Evolutionary conservation across 306 rosid genomes (phyloP).

Genomic region (Geum urbanum): DNA sequence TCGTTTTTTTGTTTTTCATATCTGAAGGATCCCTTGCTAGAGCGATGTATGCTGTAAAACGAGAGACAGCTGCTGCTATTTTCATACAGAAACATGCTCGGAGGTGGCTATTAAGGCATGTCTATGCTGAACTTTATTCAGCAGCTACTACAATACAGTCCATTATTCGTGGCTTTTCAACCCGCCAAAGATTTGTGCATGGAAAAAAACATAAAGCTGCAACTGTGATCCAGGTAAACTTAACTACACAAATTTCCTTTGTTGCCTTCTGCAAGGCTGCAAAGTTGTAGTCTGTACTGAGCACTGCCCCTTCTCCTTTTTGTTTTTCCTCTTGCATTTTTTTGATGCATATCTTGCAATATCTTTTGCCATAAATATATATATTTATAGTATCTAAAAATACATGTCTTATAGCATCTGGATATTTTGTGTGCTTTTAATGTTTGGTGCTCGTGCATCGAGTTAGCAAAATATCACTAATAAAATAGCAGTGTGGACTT

Average conservation of each 20-base stretch:
- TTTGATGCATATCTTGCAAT: too few species aligned
- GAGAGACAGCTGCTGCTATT: constrained; percentile 65
- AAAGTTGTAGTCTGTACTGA: neutral
- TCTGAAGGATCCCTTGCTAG: constrained; percentile 66
- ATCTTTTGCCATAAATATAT: too few species aligned
- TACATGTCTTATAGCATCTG: too few species aligned
- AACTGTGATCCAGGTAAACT: constrained; percentile 67
- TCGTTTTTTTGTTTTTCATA: constrained; percentile 16
- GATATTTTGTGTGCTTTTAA: neutral
- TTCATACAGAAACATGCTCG: constrained; percentile 60
- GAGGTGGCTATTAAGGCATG: constrained; percentile 46
- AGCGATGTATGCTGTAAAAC: constrained; percentile 53
- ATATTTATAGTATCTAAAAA: too few species aligned
- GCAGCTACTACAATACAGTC: constrained; percentile 64
- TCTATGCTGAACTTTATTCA: constrained; percentile 48
- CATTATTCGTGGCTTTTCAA: constrained; percentile 56
- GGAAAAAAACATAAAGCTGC: constrained; percentile 76
- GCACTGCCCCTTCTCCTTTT: too few species aligned
- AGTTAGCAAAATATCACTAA: neutral
- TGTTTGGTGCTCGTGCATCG: neutral
- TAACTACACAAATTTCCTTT: constrained; percentile 6
- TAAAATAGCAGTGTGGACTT: neutral
- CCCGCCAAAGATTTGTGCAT: constrained; percentile 55
- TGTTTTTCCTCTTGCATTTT: too few species aligned
- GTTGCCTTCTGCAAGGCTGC: constrained; percentile 5